phyloP scores from a whole-genome alignment of 306 rosid species.

The Elaeagnus macrophylla region DNA sequence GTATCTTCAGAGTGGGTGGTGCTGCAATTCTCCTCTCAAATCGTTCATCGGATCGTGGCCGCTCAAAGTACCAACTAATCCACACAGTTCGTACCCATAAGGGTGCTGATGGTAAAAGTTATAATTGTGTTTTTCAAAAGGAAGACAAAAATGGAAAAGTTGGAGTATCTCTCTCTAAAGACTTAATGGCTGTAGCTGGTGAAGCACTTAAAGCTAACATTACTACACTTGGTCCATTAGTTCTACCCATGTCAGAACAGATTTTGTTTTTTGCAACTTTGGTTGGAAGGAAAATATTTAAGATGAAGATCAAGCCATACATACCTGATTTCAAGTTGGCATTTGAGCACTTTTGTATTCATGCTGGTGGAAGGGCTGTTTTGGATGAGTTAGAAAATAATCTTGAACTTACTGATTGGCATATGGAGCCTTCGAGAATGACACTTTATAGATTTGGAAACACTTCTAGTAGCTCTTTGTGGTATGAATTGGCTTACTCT shows the following conservation, averaged over 20 bases:
- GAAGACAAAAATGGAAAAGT: background rate
- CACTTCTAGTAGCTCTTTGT: conserved; percentile 1
- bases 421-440: conserved; percentile 5
- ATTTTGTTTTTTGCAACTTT: background rate
- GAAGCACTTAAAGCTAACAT: conserved; percentile 2
- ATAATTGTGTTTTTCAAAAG: background rate
- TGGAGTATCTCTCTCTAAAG: background rate
- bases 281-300: background rate
- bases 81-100: conserved; percentile 4
- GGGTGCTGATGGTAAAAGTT: background rate
- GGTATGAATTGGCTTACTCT: conserved; percentile 5
- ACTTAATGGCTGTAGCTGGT: background rate
- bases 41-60: background rate
- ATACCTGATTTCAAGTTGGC: background rate
- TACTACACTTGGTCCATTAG: background rate
- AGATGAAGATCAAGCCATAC: background rate
- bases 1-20: conserved; percentile 5
- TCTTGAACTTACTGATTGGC: background rate
- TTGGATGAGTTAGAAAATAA: background rate
- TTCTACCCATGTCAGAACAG: background rate
- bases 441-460: conserved; percentile 1
- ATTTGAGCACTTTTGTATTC: background rate
- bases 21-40: conserved; percentile 8
- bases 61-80: background rate
- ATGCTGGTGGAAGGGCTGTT: background rate